Evolutionary conservation across 768 basidiomycete genomes (phyloP).

Genomic region (Agrocybe pediades): DNA sequence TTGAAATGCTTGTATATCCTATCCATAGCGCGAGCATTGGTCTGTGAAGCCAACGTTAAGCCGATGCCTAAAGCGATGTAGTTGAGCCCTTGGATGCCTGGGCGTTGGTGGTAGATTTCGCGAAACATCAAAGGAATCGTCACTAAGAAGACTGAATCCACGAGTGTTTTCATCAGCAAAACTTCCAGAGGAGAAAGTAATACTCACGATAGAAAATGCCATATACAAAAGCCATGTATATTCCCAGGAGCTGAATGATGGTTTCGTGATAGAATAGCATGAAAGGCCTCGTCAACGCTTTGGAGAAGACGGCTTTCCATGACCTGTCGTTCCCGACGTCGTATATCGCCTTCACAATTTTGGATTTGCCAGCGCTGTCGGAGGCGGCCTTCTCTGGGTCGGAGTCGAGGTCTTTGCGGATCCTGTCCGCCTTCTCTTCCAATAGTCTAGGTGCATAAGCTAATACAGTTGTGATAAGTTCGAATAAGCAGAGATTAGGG

Average conservation of each 20-base stretch:
- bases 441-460: constrained; percentile 49
- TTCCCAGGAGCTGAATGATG: constrained; percentile 66
- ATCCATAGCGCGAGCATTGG: constrained; percentile 61
- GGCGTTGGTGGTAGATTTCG: constrained; percentile 50
- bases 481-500: too few species aligned
- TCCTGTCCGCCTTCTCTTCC: constrained; percentile 50
- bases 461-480: constrained; percentile 14
- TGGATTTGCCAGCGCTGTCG: too few species aligned
- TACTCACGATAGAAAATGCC: constrained; percentile 54
- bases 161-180: background rate
- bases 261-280: constrained; percentile 58
- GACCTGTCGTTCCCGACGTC: constrained; percentile 42
- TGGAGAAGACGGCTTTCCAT: constrained; percentile 54
- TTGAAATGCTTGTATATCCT: constrained; percentile 51
- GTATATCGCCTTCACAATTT: constrained; percentile 48
- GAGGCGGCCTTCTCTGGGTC: constrained; percentile 41
- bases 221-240: constrained; percentile 73
- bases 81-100: constrained; percentile 66
- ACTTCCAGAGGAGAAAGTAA: background rate
- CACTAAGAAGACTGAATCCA: background rate
- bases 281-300: constrained; percentile 68
- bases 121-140: constrained; percentile 52
- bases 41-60: constrained; percentile 51
- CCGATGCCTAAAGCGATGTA: constrained; percentile 76
- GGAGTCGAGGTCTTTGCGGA: constrained; percentile 44